Evolutionary conservation across 768 basidiomycete genomes (phyloP).

Genomic region (Tubosaeta sp.): DNA sequence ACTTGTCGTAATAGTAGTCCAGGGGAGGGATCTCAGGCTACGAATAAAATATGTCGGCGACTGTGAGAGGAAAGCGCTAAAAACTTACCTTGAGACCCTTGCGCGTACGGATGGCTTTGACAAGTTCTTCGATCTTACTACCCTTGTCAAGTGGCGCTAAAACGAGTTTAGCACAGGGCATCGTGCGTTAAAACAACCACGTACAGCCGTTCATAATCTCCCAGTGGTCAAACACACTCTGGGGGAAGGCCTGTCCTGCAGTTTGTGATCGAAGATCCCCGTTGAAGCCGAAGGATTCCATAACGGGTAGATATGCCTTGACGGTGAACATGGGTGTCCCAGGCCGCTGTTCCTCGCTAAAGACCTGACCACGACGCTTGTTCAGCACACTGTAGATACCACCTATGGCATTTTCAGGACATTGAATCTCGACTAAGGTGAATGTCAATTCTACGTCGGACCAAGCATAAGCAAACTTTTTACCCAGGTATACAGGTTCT

Average conservation of each 20-base stretch:
- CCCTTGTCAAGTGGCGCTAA: constrained; percentile 81
- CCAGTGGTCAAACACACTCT: constrained; percentile 92
- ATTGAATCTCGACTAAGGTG: constrained; percentile 86
- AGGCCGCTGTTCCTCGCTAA: constrained; percentile 92
- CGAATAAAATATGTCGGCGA: constrained; percentile 10
- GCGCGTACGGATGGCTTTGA: constrained; percentile 75
- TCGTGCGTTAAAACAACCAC: constrained; percentile 24
- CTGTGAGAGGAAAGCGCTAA: not conserved
- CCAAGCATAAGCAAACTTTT: constrained; percentile 7
- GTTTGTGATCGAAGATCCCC: constrained; percentile 91
- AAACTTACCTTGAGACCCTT: constrained; percentile 86
- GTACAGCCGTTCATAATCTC: constrained; percentile 77
- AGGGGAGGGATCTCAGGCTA: constrained; percentile 85
- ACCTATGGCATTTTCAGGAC: constrained; percentile 95
- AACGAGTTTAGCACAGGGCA: constrained; percentile 1
- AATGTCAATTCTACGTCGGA: constrained; percentile 10
- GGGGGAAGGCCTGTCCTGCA: constrained; percentile 97
- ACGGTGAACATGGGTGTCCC: constrained; percentile 99
- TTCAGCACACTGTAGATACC: constrained; percentile 94
- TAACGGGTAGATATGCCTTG: constrained; percentile 92
- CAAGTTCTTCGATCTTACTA: constrained; percentile 84
- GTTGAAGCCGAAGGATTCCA: constrained; percentile 97
- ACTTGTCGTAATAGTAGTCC: constrained; percentile 93
- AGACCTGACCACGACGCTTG: constrained; percentile 97
- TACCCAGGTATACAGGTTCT: constrained; percentile 94